phyloP scores from a whole-genome alignment of 306 rosid genomes.

The Medicago ruthenica region DNA sequence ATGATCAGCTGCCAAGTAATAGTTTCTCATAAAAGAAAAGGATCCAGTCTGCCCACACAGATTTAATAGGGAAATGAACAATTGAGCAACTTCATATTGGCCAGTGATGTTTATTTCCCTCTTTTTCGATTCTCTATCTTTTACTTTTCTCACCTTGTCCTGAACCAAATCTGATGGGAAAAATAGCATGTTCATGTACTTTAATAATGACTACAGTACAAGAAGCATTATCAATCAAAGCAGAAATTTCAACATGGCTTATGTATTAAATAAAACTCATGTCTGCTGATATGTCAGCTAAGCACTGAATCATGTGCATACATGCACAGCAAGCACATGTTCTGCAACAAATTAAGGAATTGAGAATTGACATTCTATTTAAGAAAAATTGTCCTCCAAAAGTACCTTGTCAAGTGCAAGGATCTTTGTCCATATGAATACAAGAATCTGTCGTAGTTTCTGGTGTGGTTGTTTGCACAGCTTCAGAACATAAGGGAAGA shows the following conservation, averaged over 20 bases:
- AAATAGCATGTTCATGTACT: neutral
- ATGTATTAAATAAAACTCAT: neutral
- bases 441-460: slow-evolving; percentile 96
- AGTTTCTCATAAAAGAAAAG: slow-evolving; percentile 1
- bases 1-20: slow-evolving; percentile 3
- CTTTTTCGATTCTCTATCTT: neutral
- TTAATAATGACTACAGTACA: neutral
- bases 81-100: slow-evolving; percentile 2
- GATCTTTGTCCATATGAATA: slow-evolving; percentile 98
- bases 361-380: slow-evolving; percentile 16
- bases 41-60: slow-evolving; percentile 1
- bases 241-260: neutral
- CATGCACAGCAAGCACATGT: neutral
- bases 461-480: slow-evolving; percentile 93
- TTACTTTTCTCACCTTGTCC: slow-evolving; percentile 19
- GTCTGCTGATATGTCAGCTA: neutral
- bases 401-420: slow-evolving; percentile 97
- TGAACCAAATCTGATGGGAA: neutral
- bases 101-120: neutral
- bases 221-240: neutral
- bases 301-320: neutral
- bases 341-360: neutral
- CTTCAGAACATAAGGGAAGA: slow-evolving; percentile 96
- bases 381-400: slow-evolving; percentile 29
- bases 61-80: slow-evolving; percentile 6